Conservation (phyloP, 2,329 filamentous ascomycete genomes). For the Apiospora saccharicola region DNA sequence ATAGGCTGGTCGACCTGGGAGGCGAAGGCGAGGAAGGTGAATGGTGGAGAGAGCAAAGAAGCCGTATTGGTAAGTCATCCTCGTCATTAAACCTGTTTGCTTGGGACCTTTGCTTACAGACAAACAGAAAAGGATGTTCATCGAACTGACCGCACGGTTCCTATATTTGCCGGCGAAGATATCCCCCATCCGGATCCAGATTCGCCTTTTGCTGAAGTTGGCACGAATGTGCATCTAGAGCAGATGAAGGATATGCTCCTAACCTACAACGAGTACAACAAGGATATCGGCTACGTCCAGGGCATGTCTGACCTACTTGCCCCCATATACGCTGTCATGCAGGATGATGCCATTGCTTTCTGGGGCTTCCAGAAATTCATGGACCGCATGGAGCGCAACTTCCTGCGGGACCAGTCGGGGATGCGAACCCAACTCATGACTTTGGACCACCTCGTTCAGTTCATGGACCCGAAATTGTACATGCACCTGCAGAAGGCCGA, state of each 20-base stretch:
- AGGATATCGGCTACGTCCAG: conserved; percentile 94
- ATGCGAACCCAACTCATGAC: conserved; percentile 93
- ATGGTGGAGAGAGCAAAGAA: conserved; percentile 96
- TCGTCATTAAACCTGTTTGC: background rate
- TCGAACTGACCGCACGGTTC: conserved; percentile 90
- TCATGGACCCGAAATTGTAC: conserved; percentile 96
- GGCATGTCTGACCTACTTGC: conserved; percentile 98
- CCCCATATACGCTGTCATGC: conserved; percentile 94
- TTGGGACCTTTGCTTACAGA: conserved; percentile 30
- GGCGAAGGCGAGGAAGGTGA: conserved; percentile 84
- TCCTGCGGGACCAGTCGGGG: conserved; percentile 91
- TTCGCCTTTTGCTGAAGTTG: conserved; percentile 89
- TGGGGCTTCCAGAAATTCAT: conserved; percentile 98
- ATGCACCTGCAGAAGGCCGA: conserved; percentile 88
- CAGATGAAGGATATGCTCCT: conserved; percentile 99
- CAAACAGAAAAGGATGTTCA: conserved; percentile 94
- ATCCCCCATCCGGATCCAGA: conserved; percentile 96
- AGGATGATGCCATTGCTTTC: conserved; percentile 96
- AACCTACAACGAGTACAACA: conserved; percentile 98
- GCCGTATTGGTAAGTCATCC: conserved; percentile 79
- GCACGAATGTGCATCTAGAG: conserved; percentile 96
- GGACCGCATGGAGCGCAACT: conserved; percentile 98
- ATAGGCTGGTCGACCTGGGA: conserved; percentile 83
- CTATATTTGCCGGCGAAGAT: conserved; percentile 96
- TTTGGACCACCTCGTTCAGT: conserved; percentile 92